These are phyloP conservation scores for Phytopythium sindhum DNA, from an alignment of 352 stramenopile species.

Conservation along the genomic window DNA sequence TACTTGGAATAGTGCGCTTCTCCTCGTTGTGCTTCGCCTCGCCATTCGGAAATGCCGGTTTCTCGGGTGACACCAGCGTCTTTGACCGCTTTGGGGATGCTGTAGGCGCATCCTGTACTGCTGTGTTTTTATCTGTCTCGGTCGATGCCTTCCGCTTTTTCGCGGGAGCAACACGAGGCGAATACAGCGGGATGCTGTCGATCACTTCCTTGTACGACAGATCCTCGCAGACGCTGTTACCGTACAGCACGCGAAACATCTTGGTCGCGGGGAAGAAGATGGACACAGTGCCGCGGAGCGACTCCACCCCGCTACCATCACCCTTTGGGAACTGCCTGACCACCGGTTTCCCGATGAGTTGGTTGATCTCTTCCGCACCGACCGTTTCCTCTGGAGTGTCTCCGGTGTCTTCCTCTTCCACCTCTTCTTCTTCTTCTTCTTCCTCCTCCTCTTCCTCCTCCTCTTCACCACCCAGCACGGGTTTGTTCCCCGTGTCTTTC, in stretches of 20 bases:
- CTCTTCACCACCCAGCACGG: slow-evolving; percentile 15
- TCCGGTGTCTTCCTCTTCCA: slow-evolving; percentile 19
- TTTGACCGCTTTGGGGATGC: slow-evolving; percentile 34
- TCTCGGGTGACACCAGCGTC: neutral
- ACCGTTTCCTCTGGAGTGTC: slow-evolving; percentile 9
- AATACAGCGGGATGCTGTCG: slow-evolving; percentile 46
- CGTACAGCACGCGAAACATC: slow-evolving; percentile 71
- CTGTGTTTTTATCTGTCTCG: neutral
- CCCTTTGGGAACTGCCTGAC: slow-evolving; percentile 29
- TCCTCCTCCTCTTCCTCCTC: slow-evolving; percentile 17
- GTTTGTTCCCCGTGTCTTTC: slow-evolving; percentile 15
- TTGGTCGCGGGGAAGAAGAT: slow-evolving; percentile 75
- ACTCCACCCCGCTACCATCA: slow-evolving; percentile 19
- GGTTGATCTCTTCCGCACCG: slow-evolving; percentile 34
- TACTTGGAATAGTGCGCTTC: neutral
- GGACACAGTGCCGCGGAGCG: slow-evolving; percentile 49
- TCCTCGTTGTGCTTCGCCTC: slow-evolving; percentile 19
- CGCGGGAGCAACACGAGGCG: slow-evolving; percentile 17
- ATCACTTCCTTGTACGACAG: slow-evolving; percentile 59
- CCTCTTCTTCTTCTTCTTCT: slow-evolving; percentile 16
- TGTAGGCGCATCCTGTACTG: neutral
- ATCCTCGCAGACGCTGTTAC: slow-evolving; percentile 49
- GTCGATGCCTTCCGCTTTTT: slow-evolving; percentile 39
- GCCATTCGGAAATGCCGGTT: slow-evolving; percentile 3
- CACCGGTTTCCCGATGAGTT: slow-evolving; percentile 45